Evolutionary conservation across 129 eudicot species (phyloP).

Genomic region (Flaveria linearis): DNA sequence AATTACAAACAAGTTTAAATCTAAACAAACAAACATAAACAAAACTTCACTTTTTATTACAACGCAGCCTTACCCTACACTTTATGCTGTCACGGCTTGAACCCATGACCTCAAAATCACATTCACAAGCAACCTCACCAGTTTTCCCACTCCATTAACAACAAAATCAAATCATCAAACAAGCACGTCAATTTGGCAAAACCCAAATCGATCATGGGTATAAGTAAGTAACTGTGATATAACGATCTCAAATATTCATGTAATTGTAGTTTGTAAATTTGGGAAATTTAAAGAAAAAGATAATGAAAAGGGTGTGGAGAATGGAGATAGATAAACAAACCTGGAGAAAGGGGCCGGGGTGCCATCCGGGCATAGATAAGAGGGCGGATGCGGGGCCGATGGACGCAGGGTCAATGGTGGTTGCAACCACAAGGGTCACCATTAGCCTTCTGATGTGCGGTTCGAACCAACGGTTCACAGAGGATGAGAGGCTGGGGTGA

Average conservation of each 20-base stretch:
- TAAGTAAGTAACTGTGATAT: neutral
- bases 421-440: conserved; percentile 71
- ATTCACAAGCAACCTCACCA: no score
- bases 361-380: conserved; percentile 77
- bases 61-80: no score
- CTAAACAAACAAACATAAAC: no score
- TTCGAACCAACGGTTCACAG: conserved; percentile 1
- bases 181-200: conserved; percentile 7
- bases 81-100: no score
- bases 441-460: conserved; percentile 29
- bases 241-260: neutral
- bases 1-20: no score
- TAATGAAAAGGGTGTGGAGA: no score
- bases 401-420: conserved; percentile 79
- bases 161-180: neutral
- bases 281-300: neutral
- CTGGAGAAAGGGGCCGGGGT: conserved; percentile 66
- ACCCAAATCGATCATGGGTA: neutral
- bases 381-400: conserved; percentile 78
- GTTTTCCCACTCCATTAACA: no score
- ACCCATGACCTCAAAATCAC: no score
- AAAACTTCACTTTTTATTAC: no score
- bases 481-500: conserved; percentile 20
- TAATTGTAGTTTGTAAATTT: neutral
- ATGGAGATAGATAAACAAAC: conserved; percentile 20